Evolutionary conservation across 2,329 filamentous ascomycete species (phyloP), one percentile per base, ranked within the genome.

Genomic region (Fusarium humuli): DNA sequence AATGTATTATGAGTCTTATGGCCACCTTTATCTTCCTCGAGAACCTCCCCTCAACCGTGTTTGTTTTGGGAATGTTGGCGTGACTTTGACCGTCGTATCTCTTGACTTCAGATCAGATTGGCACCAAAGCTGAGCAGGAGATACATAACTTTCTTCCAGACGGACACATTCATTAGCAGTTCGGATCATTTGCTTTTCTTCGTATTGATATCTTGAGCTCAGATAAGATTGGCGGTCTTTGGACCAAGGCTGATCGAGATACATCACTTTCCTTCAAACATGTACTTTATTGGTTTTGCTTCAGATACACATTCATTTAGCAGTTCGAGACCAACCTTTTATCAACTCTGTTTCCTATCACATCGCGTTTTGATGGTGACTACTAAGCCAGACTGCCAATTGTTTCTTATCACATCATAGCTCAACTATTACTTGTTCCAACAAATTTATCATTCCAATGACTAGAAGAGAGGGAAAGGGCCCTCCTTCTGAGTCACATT

Each of bases 331-430:
- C 18, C 10, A 10, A 18, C 8, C 3, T 18, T 11, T 10, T 6
- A 18, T 37, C 9, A 0, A 18, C 10, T 11, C 3, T 9, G 2
- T 6, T 18, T 4, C 9, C 2, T 6, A 34, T 5, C 16, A 34
- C 5, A 34, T 10, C 5, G 9, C 16, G 16, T 34, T 18, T 14
- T 14, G 12, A 30, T 14, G 2, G 12, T 30, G 12, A 14, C 29
- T 30, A 13, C 12, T 30, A 30, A 23, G 23, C 23, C 23, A 23
- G 23, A 23, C 23, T 23, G 23, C 5, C 23, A 22, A 23, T 23
- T 23, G 23, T 23, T 23, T 23, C 23, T 23, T 23, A 23, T 23
- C 34, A 37, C 34, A 2, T 6, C 18, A n/a, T 7, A 12, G 18
- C 10, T n/a, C 34, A 7, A 18, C 4, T 37, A n/a, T n/a, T 37